phyloP scores from a whole-genome alignment of 306 rosid species.

The Datisca glomerata region DNA sequence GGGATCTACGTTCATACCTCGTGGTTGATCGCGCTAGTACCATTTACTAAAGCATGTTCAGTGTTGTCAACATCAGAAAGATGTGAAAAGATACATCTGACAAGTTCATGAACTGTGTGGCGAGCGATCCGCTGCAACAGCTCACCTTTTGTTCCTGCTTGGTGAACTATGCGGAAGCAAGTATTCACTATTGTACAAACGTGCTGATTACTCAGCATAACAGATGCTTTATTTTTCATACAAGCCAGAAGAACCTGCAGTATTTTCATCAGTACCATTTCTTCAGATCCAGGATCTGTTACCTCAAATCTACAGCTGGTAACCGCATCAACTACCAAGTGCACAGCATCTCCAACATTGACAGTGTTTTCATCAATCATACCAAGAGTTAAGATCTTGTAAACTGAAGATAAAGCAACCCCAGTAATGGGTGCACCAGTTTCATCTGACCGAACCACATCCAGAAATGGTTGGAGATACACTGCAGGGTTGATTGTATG shows the following conservation, averaged over 20 bases:
- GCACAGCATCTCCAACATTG: constrained; percentile 87
- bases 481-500: constrained; percentile 66
- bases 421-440: constrained; percentile 93
- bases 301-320: constrained; percentile 97
- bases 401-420: constrained; percentile 85
- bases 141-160: constrained; percentile 88
- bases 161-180: constrained; percentile 93
- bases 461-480: constrained; percentile 94
- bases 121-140: constrained; percentile 86
- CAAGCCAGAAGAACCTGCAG: constrained; percentile 93
- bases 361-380: constrained; percentile 78
- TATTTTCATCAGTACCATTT: constrained; percentile 88
- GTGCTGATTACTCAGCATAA: constrained; percentile 88
- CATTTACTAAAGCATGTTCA: constrained; percentile 37
- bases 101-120: constrained; percentile 85
- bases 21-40: not conserved
- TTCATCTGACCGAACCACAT: constrained; percentile 90
- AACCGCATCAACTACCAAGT: constrained; percentile 89
- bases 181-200: constrained; percentile 96
- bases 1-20: constrained; percentile 12
- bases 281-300: constrained; percentile 89
- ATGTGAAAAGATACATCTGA: constrained; percentile 84
- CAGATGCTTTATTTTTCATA: constrained; percentile 93
- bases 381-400: constrained; percentile 83
- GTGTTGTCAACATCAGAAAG: constrained; percentile 76